Evolutionary conservation across 495 filamentous ascomycete genomes (phyloP).

Genomic region (Xylaria palmicola): DNA sequence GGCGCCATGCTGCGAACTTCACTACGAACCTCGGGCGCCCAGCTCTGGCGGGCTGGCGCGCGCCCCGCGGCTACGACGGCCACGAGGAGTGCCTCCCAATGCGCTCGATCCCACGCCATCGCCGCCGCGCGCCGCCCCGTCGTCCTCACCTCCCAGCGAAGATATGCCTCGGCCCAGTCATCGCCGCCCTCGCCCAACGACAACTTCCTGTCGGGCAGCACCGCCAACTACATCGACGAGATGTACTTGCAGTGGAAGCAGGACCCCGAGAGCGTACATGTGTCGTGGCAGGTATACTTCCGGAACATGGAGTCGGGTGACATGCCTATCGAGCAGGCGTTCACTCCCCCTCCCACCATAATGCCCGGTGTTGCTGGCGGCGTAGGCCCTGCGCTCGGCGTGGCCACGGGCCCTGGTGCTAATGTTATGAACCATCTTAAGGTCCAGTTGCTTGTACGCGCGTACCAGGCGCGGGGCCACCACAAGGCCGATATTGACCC

Average conservation of each 20-base stretch:
- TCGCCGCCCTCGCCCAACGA: conserved; percentile 67
- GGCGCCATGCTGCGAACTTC: conserved; percentile 54
- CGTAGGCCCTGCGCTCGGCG: conserved; percentile 69
- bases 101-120: conserved; percentile 38
- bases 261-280: conserved; percentile 88
- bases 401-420: conserved; percentile 66
- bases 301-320: conserved; percentile 97
- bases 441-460: conserved; percentile 92
- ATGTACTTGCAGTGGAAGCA: conserved; percentile 98
- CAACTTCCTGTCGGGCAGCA: conserved; percentile 90
- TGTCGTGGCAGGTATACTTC: conserved; percentile 99
- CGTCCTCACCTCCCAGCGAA: conserved; percentile 47
- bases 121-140: conserved; percentile 48
- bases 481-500: conserved; percentile 98
- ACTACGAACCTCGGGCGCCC: conserved; percentile 47
- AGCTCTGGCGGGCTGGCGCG: conserved; percentile 52
- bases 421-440: conserved; percentile 97
- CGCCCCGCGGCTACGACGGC: conserved; percentile 35
- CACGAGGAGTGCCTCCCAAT: conserved; percentile 45
- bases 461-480: conserved; percentile 96
- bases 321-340: conserved; percentile 95
- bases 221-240: conserved; percentile 98
- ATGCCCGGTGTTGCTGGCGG: conserved; percentile 77
- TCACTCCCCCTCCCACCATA: conserved; percentile 90
- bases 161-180: conserved; percentile 45